Base-by-base conservation (phyloP, 768 basidiomycete species). In the Lentinus tigrinus region DNA sequence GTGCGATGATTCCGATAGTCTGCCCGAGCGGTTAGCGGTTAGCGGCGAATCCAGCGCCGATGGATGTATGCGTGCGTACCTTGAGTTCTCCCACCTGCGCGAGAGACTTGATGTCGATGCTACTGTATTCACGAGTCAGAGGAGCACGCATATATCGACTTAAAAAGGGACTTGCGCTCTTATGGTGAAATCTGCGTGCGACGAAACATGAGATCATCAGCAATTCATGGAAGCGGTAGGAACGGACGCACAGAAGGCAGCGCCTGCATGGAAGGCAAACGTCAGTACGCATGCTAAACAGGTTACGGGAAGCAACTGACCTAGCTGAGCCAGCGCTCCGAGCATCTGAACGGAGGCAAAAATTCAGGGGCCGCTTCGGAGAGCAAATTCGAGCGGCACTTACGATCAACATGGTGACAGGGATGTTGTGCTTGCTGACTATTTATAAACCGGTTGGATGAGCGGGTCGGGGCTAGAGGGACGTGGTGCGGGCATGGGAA, bases 381-480 rank as follows among this genome's bases (percentile, higher is more conserved):
- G n/a, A 19, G 38, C 7, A 9, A 19, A 36, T n/a, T 43, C 17
- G 7, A 11, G 23, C 21, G 13, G 6, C 21, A 67, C 79, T 64
- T 58, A 85, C 83, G 50, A 87, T 76, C 23, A 67, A 36, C 0
- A 67, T 71, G 6, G 82, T 82, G n/a, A 84, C 67, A 34, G 64
- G 70, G 7, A 78, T 54, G 59, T 85, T 85, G 34, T 75, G 73
- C 47, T 81, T 73, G 72, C 85, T 85, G 66, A 87, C 85, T 86
- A 46, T 26, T 23, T 24, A 10, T 46, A 24, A 23, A 46, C 31
- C n/a, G n/a, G 31, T 31, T 31, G 17, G 17, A 10, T 46, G n/a
- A 46, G 43, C 43, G 43, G n/a, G n/a, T n/a, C n/a, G n/a, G 23
- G 6, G 43, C 13, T 46, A 46, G 43, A 46, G 24, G 23, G 21